A percentile compares a stretch with the other conserved stretches of the same genome.
Evolutionary conservation across 2,329 filamentous ascomycete genomes (phyloP).

Genomic region (Beauveria sp.): DNA sequence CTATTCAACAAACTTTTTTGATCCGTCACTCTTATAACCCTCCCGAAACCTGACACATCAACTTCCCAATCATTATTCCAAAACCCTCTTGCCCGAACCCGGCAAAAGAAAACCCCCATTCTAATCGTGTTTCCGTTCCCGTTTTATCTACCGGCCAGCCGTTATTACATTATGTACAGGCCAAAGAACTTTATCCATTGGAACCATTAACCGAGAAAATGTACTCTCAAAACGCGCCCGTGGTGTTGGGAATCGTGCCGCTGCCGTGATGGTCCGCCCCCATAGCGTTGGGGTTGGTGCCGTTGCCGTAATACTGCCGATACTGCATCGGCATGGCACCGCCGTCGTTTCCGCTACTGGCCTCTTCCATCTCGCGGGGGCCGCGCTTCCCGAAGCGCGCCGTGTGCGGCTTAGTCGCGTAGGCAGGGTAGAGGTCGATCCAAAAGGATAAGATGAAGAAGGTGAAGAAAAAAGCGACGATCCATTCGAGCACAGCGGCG

Average conservation of each 20-base stretch:
- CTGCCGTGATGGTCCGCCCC: not conserved
- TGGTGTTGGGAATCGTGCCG: not conserved
- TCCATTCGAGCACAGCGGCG: conserved; percentile 72
- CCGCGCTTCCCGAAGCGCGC: conserved; percentile 23
- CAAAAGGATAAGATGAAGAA: conserved; percentile 83
- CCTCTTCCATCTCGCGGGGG: conserved; percentile 18
- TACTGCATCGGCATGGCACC: not conserved
- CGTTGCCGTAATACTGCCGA: not conserved
- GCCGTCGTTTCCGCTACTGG: not conserved
- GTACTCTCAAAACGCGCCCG: not conserved
- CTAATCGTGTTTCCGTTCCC: not conserved
- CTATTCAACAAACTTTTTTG: no score
- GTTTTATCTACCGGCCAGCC: not conserved
- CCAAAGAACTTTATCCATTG: no score
- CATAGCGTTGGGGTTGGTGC: not conserved
- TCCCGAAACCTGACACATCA: no score
- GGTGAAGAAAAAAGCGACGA: conserved; percentile 76
- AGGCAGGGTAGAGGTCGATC: conserved; percentile 77
- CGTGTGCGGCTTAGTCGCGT: conserved; percentile 43
- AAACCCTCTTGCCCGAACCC: not conserved
- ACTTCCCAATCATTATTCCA: not conserved
- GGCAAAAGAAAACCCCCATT: not conserved
- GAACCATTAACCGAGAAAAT: no score
- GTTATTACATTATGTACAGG: not conserved
- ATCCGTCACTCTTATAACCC: no score